Conservation (phyloP, 371 early-diverging fungal genomes). For the Choanephora cucurbitarum region DNA sequence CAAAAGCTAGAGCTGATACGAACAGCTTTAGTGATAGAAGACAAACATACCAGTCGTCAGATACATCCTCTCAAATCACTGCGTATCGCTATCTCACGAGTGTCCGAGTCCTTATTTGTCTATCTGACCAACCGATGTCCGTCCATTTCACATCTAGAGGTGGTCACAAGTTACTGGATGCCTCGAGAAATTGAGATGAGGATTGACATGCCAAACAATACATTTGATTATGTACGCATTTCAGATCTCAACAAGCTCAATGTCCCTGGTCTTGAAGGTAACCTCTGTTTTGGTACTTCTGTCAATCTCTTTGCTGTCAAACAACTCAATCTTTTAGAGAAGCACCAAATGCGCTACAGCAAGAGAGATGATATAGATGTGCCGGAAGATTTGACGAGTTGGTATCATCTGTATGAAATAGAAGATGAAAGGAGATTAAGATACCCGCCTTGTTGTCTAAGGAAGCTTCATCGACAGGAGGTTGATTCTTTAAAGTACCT, state of each 20-base stretch:
- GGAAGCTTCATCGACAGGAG: conserved; percentile 5
- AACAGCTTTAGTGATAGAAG: conserved; percentile 5
- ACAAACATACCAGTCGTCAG: conserved; percentile 7
- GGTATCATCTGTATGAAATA: conserved; percentile 20
- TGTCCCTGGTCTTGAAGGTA: conserved; percentile 6
- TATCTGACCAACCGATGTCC: conserved; percentile 17
- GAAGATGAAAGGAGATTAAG: conserved; percentile 1
- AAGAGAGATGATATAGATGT: neutral
- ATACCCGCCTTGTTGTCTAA: conserved; percentile 11
- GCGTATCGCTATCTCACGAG: neutral
- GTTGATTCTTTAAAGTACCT: conserved; percentile 5
- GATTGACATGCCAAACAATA: conserved; percentile 19
- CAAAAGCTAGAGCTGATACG: neutral
- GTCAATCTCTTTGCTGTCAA: conserved; percentile 10
- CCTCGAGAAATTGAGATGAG: conserved; percentile 16
- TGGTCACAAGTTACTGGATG: conserved; percentile 14
- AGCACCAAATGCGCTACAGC: conserved; percentile 1
- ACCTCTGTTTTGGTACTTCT: conserved; percentile 6
- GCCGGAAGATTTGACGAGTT: neutral
- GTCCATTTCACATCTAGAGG: neutral
- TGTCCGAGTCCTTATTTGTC: conserved; percentile 7
- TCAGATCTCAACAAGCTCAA: conserved; percentile 10
- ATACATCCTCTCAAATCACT: conserved; percentile 3
- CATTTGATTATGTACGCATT: conserved; percentile 9
- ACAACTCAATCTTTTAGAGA: neutral